Evolutionary conservation across 768 basidiomycete genomes (phyloP).

Genomic region (Leccinellum rugosiceps): DNA sequence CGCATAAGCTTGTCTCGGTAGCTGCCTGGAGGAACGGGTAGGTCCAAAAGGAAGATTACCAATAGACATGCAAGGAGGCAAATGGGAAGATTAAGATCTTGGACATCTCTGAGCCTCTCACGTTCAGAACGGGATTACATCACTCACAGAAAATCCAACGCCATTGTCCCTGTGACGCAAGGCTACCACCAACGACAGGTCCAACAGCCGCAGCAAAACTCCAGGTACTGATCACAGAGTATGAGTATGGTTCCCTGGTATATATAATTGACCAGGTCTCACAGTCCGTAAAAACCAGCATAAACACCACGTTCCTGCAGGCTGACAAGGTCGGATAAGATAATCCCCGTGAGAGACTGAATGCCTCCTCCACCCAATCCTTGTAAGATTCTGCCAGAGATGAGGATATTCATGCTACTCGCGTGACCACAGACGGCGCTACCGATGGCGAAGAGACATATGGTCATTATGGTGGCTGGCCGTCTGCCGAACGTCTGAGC

Average conservation of each 20-base stretch:
- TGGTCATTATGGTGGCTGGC: conserved; percentile 28
- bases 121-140: background rate
- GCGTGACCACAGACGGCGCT: conserved; percentile 42
- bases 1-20: conserved; percentile 35
- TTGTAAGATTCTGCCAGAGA: conserved; percentile 41
- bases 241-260: background rate
- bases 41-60: conserved; percentile 30
- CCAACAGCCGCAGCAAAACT: conserved; percentile 35
- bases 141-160: conserved; percentile 40
- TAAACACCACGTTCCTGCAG: conserved; percentile 43
- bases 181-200: conserved; percentile 35
- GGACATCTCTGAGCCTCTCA: background rate
- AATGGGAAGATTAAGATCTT: conserved; percentile 43
- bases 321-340: conserved; percentile 46
- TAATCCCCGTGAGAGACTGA: conserved; percentile 36
- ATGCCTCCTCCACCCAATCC: conserved; percentile 42
- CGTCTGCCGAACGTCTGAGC: conserved; percentile 41
- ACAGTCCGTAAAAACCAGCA: conserved; percentile 37
- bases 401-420: conserved; percentile 38
- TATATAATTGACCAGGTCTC: background rate
- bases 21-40: conserved; percentile 33
- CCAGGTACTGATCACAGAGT: conserved; percentile 25
- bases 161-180: conserved; percentile 35
- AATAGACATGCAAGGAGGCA: conserved; percentile 27
- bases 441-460: conserved; percentile 40